These are phyloP conservation scores for Edaphochlamys debaryana DNA, from an alignment of 139 green algal genomes.

Conservation along the genomic window DNA sequence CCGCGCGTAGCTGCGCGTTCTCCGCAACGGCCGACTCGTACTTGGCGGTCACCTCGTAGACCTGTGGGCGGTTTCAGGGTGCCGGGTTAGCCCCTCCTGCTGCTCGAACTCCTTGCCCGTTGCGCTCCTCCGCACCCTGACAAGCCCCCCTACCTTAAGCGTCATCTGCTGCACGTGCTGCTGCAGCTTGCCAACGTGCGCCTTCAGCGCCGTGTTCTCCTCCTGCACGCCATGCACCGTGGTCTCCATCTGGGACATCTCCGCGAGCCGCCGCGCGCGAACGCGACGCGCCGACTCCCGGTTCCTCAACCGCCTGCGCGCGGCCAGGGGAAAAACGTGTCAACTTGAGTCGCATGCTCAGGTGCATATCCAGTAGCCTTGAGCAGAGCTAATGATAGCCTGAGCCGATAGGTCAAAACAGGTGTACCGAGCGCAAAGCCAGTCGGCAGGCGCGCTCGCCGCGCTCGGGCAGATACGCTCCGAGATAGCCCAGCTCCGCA, in stretches of 20 bases:
- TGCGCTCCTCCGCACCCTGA: too few relatives aligned
- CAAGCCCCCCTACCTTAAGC: slow-evolving; percentile 8
- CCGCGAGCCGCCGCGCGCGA: slow-evolving; percentile 17
- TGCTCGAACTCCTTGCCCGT: too few relatives aligned
- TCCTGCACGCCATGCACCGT: slow-evolving; percentile 9
- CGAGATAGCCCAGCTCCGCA: too few relatives aligned
- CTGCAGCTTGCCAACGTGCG: slow-evolving; percentile 20
- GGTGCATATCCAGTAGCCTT: too few relatives aligned
- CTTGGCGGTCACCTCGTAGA: slow-evolving; percentile 34
- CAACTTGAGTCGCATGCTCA: too few relatives aligned
- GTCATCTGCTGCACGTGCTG: slow-evolving; percentile 27
- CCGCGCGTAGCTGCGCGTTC: slow-evolving; percentile 5
- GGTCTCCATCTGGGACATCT: slow-evolving; percentile 22
- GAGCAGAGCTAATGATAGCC: too few relatives aligned
- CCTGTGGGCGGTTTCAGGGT: not conserved
- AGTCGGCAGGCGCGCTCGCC: too few relatives aligned
- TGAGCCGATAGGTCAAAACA: too few relatives aligned
- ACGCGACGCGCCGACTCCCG: slow-evolving; percentile 38
- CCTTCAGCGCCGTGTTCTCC: slow-evolving; percentile 13
- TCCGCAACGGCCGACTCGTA: slow-evolving; percentile 27
- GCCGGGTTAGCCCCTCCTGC: not conserved
- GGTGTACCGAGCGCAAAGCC: too few relatives aligned
- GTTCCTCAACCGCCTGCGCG: slow-evolving; percentile 33
- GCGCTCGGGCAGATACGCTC: too few relatives aligned
- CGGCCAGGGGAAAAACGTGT: too few relatives aligned